Conservation (phyloP, 106 monocot genomes). For the Allium fistulosum region DNA sequence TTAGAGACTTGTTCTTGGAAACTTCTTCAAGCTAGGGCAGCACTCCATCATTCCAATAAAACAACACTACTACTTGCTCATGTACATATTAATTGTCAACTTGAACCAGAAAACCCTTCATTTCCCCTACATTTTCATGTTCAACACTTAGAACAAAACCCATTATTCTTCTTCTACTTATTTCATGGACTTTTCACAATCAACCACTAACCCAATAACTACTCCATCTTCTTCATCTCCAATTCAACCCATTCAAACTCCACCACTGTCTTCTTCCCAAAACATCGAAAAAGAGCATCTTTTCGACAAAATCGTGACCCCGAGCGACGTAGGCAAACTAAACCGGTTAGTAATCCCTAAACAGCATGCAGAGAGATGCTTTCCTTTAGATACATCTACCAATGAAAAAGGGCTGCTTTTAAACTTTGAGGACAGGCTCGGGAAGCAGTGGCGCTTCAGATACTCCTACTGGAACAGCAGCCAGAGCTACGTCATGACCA, state of each 20-base stretch:
- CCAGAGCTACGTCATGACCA: slow-evolving; percentile 99
- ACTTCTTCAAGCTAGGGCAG: no score
- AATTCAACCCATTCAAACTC: not conserved
- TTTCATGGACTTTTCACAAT: no score
- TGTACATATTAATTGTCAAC: no score
- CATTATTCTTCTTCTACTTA: no score
- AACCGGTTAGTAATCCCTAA: slow-evolving; percentile 93
- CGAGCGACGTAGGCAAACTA: slow-evolving; percentile 92
- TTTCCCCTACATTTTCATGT: no score
- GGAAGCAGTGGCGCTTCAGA: slow-evolving; percentile 86
- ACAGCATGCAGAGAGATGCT: slow-evolving; percentile 92
- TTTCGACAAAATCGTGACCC: slow-evolving; percentile 94
- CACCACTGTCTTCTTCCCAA: not conserved
- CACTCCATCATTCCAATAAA: no score
- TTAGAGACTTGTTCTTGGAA: no score
- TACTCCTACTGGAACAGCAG: slow-evolving; percentile 99
- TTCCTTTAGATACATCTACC: slow-evolving; percentile 50
- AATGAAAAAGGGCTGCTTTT: slow-evolving; percentile 71
- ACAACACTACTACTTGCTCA: no score
- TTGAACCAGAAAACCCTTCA: no score
- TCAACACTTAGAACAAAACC: no score
- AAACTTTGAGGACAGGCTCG: slow-evolving; percentile 76
- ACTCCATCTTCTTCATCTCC: not conserved
- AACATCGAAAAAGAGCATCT: slow-evolving; percentile 75
- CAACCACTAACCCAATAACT: not conserved